Evolutionary conservation across 2,329 filamentous ascomycete species (phyloP).

Genomic region (Cladosporium sphaerospermum): DNA sequence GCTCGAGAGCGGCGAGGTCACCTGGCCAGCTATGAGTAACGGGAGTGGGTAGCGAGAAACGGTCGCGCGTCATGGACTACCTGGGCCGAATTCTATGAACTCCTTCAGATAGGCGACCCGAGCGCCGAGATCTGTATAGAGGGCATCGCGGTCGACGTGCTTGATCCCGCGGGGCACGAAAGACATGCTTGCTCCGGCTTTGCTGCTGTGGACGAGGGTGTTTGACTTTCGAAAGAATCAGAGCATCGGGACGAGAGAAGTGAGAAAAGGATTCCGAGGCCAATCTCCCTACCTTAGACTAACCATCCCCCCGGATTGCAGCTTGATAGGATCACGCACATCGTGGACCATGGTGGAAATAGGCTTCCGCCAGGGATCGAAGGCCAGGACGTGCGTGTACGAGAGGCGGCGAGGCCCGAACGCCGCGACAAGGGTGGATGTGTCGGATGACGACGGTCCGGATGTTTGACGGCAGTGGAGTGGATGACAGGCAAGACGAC

Average conservation of each 20-base stretch:
- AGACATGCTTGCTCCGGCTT: conserved; percentile 9
- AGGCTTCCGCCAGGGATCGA: neutral
- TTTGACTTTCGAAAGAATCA: neutral
- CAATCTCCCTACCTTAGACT: neutral
- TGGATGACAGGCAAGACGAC: too few relatives aligned
- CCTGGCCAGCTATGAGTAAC: conserved; percentile 39
- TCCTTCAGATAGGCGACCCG: conserved; percentile 67
- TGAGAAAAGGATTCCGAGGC: neutral
- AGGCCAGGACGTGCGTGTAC: conserved; percentile 6
- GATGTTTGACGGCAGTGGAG: neutral
- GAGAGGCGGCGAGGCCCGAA: conserved; percentile 5
- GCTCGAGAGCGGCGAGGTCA: conserved; percentile 64
- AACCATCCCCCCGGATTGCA: conserved; percentile 2
- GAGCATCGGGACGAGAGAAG: neutral
- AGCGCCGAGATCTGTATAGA: conserved; percentile 65
- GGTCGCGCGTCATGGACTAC: conserved; percentile 8
- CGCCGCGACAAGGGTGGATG: neutral
- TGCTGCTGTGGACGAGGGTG: neutral
- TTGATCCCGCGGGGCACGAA: conserved; percentile 31
- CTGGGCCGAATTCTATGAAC: conserved; percentile 61
- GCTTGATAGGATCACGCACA: conserved; percentile 1
- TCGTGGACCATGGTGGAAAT: neutral
- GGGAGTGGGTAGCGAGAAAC: neutral
- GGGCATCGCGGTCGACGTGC: conserved; percentile 63
- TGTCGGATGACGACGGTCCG: neutral